Evolutionary conservation across 2,329 filamentous ascomycete genomes (phyloP), one percentile per base, ranked within the genome.

Genomic region (Cladosporium austrohemisphaericum): DNA sequence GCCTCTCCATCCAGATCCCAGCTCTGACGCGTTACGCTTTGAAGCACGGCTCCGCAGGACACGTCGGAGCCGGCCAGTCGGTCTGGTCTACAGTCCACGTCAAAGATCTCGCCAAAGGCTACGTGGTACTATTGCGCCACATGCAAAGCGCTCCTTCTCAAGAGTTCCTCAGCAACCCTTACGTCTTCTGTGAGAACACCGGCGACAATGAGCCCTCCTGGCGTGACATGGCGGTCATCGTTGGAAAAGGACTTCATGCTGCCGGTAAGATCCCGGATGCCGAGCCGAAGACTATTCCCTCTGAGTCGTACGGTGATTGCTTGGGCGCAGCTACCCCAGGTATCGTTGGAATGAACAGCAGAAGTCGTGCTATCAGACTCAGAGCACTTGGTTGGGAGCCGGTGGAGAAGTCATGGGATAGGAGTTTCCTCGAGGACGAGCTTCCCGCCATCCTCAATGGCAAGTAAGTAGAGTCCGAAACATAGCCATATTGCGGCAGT

Each of bases 1-100:
- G 74, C 1, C 63, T 76, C 4, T 67, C 71, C 0, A 76, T 76
- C 46, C 73, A 76, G 53, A 57, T 76, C 29, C 74, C 74, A 3
- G 73, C 67, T 3, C 61, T 76, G 49, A 67, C 68, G 4, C 68
- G 74, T 13, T 76, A 72, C 52, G 72, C 73, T 0, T 52, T 76
- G 22, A 76, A 75, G 58, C 68, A 75, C 53, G 72, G 71, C 4
- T 76, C 66, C 44, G 67, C 70, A 0, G 70, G 70, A 2, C 64
- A 75, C 49, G 64, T 75, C 1, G 74, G 74, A 3, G 65, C 65
- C 13, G 75, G 74, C 1, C 56, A 65, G 5, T 53, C 66, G 0
- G 65, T 76, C 5, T 65, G 67, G 63, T 67, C 64, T 18, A 67
- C 70, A 35, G 63, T 77, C 28, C 75, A 77, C 55, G 74, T 77